phyloP scores from a whole-genome alignment of 208 protist species.

The Acanthamoeba lenticulata region DNA sequence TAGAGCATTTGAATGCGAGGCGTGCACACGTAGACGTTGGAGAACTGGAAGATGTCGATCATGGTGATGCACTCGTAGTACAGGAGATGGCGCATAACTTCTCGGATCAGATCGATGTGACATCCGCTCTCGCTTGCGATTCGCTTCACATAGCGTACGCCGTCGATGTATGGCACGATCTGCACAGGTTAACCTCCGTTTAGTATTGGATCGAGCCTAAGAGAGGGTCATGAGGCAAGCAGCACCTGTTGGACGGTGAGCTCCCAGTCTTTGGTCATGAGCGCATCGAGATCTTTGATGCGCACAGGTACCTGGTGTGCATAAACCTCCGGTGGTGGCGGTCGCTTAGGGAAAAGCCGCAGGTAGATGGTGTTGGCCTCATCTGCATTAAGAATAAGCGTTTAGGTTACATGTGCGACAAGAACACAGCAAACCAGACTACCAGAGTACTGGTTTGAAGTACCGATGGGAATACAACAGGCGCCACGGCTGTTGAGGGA shows the following conservation, averaged over 20 bases:
- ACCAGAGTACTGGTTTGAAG: not conserved
- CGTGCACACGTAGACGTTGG: slow-evolving; percentile 55
- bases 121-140: slow-evolving; percentile 42
- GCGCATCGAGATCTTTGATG: not conserved
- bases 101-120: slow-evolving; percentile 31
- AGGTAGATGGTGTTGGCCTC: slow-evolving; percentile 67
- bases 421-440: not conserved
- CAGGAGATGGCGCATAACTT: slow-evolving; percentile 57
- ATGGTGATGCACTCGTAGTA: slow-evolving; percentile 69
- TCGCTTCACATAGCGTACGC: slow-evolving; percentile 46
- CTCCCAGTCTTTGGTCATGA: slow-evolving; percentile 62
- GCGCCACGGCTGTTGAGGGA: slow-evolving; percentile 25
- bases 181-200: not conserved
- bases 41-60: slow-evolving; percentile 70
- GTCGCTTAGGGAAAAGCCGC: slow-evolving; percentile 14
- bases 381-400: slow-evolving; percentile 43
- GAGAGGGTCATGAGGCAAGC: not conserved
- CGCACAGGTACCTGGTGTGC: slow-evolving; percentile 64
- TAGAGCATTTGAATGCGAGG: slow-evolving; percentile 27
- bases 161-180: slow-evolving; percentile 66
- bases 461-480: slow-evolving; percentile 64
- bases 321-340: not conserved
- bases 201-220: not conserved
- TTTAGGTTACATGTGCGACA: not conserved
- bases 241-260: slow-evolving; percentile 66